Base-by-base conservation (phyloP, 2,329 filamentous ascomycete genomes). In the Fusarium circinatum region DNA sequence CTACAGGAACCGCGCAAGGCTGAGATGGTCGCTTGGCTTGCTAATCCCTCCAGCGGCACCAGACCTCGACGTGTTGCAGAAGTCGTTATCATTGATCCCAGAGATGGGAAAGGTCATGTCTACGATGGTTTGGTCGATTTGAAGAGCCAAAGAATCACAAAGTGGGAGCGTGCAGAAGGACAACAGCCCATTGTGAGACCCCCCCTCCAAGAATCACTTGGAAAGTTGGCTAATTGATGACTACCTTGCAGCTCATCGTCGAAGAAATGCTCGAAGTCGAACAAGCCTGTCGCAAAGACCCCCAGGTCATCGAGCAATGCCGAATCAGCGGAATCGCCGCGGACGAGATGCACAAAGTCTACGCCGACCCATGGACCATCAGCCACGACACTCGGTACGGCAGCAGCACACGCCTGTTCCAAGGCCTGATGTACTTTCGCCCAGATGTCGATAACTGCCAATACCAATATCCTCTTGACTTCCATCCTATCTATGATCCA, bases 371-470 rank as follows among this genome's bases (percentile, higher is more conserved):
- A 17, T 98, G 95, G 95, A 97, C 95, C 2, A 97, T 98, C 82
- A 95, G 95, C 51, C 97, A 94, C 80, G 95, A 98, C 78, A 93
- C 96, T 84, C 91, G 95, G 47, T 96, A 95, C 78, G 95, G 95
- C 70, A 96, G 85, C 80, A 86, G 86, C 51, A 87, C 94, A 48
- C 91, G 95, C 59, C 89, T 98, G 14, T 95, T 98, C 83, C 95
- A 98, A 84, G 95, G 94, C 6, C 86, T 98, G 62, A 97, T 98
- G 94, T 98, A 98, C 86, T 98, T 97, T 82, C 91, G 95, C n/a
- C 95, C 95, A 8, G 88, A 96, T 76, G 79, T 92, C 28, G 95
- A 98, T 78, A 93, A 96, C 84, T 94, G 90, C 81, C 95, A 98
- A 84, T 98, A 98, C 83, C 92, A 93, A 45, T 98, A 92, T 79